Evolutionary conservation across 306 rosid genomes (phyloP).

Genomic region (Malus domestica): DNA sequence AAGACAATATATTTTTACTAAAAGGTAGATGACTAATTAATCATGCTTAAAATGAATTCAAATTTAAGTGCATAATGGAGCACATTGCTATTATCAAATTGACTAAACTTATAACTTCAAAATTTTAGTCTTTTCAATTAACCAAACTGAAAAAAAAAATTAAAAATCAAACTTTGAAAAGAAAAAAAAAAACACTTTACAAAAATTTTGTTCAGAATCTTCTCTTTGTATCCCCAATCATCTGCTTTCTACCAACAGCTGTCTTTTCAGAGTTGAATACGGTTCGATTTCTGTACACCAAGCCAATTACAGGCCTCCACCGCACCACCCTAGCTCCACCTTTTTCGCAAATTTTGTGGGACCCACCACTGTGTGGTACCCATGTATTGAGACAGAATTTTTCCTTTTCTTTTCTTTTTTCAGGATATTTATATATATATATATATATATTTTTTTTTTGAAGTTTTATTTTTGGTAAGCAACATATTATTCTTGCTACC

Average conservation of each 20-base stretch:
- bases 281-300: not conserved
- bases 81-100: not conserved
- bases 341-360: not conserved
- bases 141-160: not conserved
- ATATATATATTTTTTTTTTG: not conserved
- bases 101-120: too few relatives aligned
- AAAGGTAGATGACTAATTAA: too few relatives aligned
- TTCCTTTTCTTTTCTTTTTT: not conserved
- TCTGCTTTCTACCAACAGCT: not conserved
- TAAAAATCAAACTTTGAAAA: too few relatives aligned
- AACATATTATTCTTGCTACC: not conserved
- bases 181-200: not conserved
- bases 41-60: not conserved
- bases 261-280: conserved; percentile 15
- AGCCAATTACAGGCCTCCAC: conserved; percentile 17
- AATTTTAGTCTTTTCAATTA: not conserved
- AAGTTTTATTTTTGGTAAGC: not conserved
- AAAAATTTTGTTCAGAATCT: not conserved
- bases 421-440: not conserved
- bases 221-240: conserved; percentile 12
- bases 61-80: too few relatives aligned
- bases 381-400: not conserved
- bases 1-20: not conserved
- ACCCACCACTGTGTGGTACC: not conserved
- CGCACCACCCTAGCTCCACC: not conserved